Percentiles rank a stretch among this genome's conserved stretches.
Evolutionary conservation across 148 eudicot genomes (phyloP).

Genomic region (Spergularia marina): DNA sequence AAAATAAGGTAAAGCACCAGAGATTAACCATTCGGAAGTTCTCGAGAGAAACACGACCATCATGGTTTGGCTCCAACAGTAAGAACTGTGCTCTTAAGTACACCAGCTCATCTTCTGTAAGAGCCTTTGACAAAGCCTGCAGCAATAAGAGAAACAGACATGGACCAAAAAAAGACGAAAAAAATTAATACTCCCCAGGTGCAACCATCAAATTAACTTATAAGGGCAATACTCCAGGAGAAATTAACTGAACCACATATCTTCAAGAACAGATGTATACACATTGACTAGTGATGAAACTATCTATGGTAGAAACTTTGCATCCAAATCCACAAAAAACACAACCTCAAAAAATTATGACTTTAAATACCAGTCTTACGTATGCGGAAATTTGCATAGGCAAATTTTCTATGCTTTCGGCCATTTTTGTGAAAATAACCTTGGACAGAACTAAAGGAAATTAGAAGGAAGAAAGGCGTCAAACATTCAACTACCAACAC

Average conservation of each 20-base stretch:
- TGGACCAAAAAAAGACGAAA: background rate
- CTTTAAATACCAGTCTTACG: background rate
- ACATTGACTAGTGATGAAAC: background rate
- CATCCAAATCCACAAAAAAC: background rate
- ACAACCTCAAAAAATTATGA: background rate
- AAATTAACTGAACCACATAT: background rate
- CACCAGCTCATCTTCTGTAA: conserved; percentile 60
- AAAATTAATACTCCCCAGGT: background rate
- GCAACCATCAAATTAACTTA: conserved; percentile 3
- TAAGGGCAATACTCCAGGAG: background rate
- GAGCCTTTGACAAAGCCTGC: conserved; percentile 69
- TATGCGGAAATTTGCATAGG: background rate
- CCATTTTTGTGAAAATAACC: background rate
- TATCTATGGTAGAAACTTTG: background rate
- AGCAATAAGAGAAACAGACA: conserved; percentile 7
- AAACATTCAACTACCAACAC: background rate
- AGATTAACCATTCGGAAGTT: conserved; percentile 33
- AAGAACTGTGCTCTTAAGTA: conserved; percentile 55
- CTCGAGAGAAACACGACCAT: conserved; percentile 33
- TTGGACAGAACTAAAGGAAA: background rate
- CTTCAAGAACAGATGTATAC: background rate
- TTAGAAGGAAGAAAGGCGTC: background rate
- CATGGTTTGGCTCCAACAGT: conserved; percentile 31
- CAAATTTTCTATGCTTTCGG: background rate
- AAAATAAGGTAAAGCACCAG: background rate